Evolutionary conservation across 257 asterid genomes (phyloP), one percentile per base, ranked within the genome.

Genomic region (Nicotiana tomentosiformis): DNA sequence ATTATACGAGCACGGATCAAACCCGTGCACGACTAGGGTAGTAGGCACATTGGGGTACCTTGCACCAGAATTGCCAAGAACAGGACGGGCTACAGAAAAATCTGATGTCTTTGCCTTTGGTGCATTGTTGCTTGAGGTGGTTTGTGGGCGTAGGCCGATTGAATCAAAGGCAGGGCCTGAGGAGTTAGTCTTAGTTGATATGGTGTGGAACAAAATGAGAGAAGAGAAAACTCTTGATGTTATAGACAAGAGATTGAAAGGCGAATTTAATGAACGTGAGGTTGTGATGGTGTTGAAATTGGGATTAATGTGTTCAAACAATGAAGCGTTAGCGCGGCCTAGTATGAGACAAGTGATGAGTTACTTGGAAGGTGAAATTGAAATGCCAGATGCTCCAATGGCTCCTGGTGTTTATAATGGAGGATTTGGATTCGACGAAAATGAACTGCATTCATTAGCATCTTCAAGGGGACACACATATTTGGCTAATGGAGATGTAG

Each of bases 21-120:
- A 87, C 20, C 94, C 95, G 0, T 78, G 90, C 17, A 91, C 95
- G 1, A 93, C 95, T 2, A 88, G 92, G 69, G 92, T 93, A 3
- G 91, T 91, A 77, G 95, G 97, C 39, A 91, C 97, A 1, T 68
- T 93, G 10, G 97, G 97, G 20, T 92, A 92, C 88, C 74, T 92
- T 18, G 97, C 97, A 1, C 97, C 95, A 0, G 95, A 92, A 68
- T 49, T 92, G 9, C 83, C 93, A 10, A 83, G 92, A 51, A 91
- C 93, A 0, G 97, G 95, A 8, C 67, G 87, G 66, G 90, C 93
- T 77, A 90, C 95, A 1, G 89, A 91, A 9, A 14, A 89, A 5
- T 89, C 95, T 0, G 97, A 93, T 58, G 90, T 91, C 76, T 91
- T 81, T 62, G 93, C 92, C 1, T 93, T 90, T 18, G 95, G 97